These are phyloP conservation scores for Pyrus bretschneideri DNA, from an alignment of 306 rosid genomes.

Conservation along the genomic window DNA sequence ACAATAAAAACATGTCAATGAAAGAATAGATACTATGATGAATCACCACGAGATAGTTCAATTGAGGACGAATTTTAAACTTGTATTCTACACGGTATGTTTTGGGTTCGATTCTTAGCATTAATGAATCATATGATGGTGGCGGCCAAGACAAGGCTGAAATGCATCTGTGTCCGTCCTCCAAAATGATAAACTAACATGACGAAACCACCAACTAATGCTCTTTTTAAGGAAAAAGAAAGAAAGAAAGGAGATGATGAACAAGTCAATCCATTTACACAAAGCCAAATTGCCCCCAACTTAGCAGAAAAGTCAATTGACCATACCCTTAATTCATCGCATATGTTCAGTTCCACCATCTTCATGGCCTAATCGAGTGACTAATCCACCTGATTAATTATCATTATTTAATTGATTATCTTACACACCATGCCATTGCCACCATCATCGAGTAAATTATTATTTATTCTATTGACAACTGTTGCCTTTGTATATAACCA, in stretches of 20 bases:
- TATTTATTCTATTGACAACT: not conserved
- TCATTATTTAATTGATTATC: not conserved
- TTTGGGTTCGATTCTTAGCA: no score
- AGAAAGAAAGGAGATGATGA: not conserved
- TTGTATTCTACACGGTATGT: no score
- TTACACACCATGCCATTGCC: not conserved
- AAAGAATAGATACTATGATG: no score
- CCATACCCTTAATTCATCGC: not conserved
- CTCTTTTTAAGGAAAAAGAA: no score
- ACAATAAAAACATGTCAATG: not conserved
- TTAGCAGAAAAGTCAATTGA: not conserved
- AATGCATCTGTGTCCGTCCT: rapidly evolving
- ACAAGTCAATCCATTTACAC: not conserved
- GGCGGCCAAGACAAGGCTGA: rapidly evolving
- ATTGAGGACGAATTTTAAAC: no score
- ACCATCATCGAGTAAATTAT: not conserved
- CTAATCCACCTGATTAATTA: not conserved
- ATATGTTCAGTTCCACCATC: not conserved
- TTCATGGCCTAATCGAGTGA: not conserved
- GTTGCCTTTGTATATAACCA: not conserved
- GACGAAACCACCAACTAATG: rapidly evolving
- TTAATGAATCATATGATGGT: no score
- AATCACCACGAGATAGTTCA: no score
- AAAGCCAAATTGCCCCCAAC: not conserved
- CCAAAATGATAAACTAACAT: no score